phyloP scores from a whole-genome alignment of 2,329 filamentous ascomycete species.

The Stachybotrys echinatus region DNA sequence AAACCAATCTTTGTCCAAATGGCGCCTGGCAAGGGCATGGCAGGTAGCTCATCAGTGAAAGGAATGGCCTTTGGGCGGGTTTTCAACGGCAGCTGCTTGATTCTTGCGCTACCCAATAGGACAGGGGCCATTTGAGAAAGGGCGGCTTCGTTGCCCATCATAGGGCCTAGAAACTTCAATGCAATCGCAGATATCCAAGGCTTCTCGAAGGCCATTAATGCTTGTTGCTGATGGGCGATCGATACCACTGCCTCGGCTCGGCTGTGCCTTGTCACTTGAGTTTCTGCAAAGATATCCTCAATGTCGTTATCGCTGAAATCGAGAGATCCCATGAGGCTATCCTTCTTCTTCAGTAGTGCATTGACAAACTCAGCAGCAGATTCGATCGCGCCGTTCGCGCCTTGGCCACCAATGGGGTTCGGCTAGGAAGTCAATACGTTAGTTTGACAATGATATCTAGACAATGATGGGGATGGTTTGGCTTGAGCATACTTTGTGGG shows the following conservation, averaged over 20 bases:
- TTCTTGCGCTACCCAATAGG: neutral
- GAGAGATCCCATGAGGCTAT: conserved; percentile 3
- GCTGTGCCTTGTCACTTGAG: conserved; percentile 10
- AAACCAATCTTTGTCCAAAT: neutral
- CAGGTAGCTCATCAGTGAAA: neutral
- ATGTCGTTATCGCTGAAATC: conserved; percentile 4
- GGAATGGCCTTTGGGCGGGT: neutral
- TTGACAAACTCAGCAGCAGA: conserved; percentile 7
- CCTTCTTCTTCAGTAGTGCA: conserved; percentile 1
- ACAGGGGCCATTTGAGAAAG: neutral
- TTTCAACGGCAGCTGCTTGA: neutral
- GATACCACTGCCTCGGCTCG: conserved; percentile 1
- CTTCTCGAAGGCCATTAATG: conserved; percentile 1
- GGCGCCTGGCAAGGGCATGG: no score
- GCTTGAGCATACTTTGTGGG: conserved; percentile 33
- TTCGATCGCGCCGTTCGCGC: conserved; percentile 21
- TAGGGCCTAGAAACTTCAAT: neutral
- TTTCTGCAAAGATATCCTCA: conserved; percentile 8
- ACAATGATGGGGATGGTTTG: neutral
- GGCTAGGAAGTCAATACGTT: conserved; percentile 11
- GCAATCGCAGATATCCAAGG: neutral
- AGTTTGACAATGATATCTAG: neutral
- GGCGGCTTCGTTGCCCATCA: neutral
- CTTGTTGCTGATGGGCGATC: neutral
- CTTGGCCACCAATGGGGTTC: conserved; percentile 19